phyloP scores from a whole-genome alignment of 75 land plant species.

The Chamaecyparis obtusa region DNA sequence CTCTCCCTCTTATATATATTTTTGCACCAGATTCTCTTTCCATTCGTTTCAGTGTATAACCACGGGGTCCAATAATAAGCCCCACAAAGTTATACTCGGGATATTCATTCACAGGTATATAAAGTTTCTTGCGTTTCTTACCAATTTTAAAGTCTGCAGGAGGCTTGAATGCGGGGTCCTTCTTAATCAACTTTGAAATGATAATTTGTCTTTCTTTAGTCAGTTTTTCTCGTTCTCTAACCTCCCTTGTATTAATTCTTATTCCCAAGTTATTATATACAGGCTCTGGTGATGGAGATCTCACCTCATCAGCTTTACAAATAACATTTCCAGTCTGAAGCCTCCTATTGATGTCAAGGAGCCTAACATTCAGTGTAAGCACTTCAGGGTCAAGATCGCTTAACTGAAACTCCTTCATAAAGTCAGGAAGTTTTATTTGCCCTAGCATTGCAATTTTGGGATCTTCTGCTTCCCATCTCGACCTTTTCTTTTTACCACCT shows the following conservation, averaged over 20 bases:
- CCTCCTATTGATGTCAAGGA: slow-evolving; percentile 25
- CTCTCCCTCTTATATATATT: slow-evolving; percentile 46
- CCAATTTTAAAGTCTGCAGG: slow-evolving; percentile 27
- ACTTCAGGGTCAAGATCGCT: slow-evolving; percentile 23
- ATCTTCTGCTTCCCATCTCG: slow-evolving; percentile 39
- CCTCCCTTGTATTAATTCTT: slow-evolving; percentile 27
- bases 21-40: slow-evolving; percentile 55
- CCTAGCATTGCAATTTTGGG: slow-evolving; percentile 17
- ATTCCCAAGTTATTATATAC: slow-evolving; percentile 29
- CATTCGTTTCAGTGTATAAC: slow-evolving; percentile 43
- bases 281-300: slow-evolving; percentile 45
- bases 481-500: slow-evolving; percentile 21
- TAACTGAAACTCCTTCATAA: slow-evolving; percentile 4
- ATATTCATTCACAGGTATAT: slow-evolving; percentile 49
- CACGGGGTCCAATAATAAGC: slow-evolving; percentile 52
- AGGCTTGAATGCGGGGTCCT: slow-evolving; percentile 30
- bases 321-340: slow-evolving; percentile 20
- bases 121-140: slow-evolving; percentile 44
- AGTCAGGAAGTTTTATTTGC: slow-evolving; percentile 32
- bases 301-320: slow-evolving; percentile 19
- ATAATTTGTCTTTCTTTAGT: slow-evolving; percentile 21
- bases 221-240: slow-evolving; percentile 24
- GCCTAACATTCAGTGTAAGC: slow-evolving; percentile 20
- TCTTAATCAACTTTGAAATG: slow-evolving; percentile 33
- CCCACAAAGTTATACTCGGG: slow-evolving; percentile 59